Conservation (phyloP, 73 alveolate species). For the Diophrys appendiculata region DNA sequence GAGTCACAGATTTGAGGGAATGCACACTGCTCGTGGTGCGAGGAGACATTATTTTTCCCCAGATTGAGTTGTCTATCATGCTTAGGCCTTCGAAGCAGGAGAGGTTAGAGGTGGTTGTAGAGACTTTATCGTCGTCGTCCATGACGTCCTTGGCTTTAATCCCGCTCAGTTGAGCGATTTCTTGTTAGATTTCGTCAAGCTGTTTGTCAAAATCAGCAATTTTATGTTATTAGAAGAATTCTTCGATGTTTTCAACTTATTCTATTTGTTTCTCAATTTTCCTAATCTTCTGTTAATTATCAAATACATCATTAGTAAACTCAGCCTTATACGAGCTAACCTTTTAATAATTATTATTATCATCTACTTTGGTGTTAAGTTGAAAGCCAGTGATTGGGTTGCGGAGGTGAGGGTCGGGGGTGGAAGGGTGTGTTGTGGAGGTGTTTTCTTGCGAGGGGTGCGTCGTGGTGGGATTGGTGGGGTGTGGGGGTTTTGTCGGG, state of each 20-base stretch:
- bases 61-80: neutral
- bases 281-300: neutral
- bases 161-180: neutral
- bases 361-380: neutral
- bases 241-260: too few relatives aligned
- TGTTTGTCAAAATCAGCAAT: neutral
- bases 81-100: neutral
- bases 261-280: neutral
- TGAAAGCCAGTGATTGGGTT: neutral
- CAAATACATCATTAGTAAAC: neutral
- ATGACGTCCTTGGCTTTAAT: too few relatives aligned
- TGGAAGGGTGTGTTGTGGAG: neutral
- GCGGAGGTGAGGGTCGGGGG: neutral
- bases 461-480: neutral
- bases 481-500: neutral
- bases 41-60: neutral
- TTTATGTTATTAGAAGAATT: neutral
- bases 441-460: neutral
- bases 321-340: neutral
- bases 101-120: too few relatives aligned
- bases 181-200: neutral
- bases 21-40: neutral
- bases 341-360: too few relatives aligned
- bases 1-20: neutral
- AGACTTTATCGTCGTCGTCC: too few relatives aligned